Conservation (phyloP, 2,329 filamentous ascomycete species). For the Neonectria sp. region DNA sequence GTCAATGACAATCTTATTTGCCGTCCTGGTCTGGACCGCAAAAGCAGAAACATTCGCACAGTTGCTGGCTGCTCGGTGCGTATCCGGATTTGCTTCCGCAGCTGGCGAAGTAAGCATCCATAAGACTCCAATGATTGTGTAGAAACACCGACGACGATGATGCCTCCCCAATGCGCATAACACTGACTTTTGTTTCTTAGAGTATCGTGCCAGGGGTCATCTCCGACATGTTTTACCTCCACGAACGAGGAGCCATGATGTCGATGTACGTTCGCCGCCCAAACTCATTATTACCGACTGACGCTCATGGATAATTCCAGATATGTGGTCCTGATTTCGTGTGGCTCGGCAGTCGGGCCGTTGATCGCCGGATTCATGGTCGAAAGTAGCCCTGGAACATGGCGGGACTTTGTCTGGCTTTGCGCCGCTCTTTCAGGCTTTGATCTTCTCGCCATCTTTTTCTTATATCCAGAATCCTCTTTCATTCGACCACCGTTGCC, state of each 20-base stretch:
- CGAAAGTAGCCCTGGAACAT: slow-evolving; percentile 4
- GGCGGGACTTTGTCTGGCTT: slow-evolving; percentile 15
- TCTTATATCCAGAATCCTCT: slow-evolving; percentile 11
- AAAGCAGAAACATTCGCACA: slow-evolving; percentile 4
- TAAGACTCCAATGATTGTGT: too few relatives aligned
- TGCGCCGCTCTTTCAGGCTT: slow-evolving; percentile 15
- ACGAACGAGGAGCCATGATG: slow-evolving; percentile 18
- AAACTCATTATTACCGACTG: too few relatives aligned
- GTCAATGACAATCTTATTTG: slow-evolving; percentile 3
- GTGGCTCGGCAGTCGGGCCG: slow-evolving; percentile 6
- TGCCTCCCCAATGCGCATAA: not conserved
- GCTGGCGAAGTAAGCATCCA: slow-evolving; percentile 10
- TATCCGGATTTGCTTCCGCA: slow-evolving; percentile 14
- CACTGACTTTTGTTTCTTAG: not conserved
- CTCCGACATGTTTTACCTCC: slow-evolving; percentile 19
- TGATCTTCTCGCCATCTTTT: slow-evolving; percentile 6
- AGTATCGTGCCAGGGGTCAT: slow-evolving; percentile 15
- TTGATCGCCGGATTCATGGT: slow-evolving; percentile 18
- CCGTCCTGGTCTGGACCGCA: slow-evolving; percentile 8
- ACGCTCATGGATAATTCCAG: not conserved
- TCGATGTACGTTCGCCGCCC: not conserved
- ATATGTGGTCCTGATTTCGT: slow-evolving; percentile 15
- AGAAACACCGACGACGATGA: too few relatives aligned
- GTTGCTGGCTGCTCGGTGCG: slow-evolving; percentile 7
- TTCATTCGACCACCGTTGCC: slow-evolving; percentile 2